Evolutionary conservation across 2,329 filamentous ascomycete species (phyloP).

Genomic region (Graphium sp.): DNA sequence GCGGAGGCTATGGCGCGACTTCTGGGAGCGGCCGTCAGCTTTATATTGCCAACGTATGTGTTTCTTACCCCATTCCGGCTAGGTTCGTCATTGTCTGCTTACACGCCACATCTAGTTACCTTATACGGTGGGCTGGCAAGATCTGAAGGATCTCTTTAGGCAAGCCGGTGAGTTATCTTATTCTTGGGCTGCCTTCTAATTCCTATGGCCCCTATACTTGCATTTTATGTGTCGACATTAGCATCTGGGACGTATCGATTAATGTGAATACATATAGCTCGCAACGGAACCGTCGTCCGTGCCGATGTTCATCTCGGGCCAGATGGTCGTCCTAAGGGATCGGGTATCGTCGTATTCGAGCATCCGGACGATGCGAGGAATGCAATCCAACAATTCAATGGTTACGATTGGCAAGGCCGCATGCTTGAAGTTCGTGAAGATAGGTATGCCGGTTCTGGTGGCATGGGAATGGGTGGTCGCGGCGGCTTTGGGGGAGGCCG

Average conservation of each 20-base stretch:
- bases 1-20: constrained; percentile 27
- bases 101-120: constrained; percentile 51
- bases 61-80: constrained; percentile 11
- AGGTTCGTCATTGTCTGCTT: constrained; percentile 9
- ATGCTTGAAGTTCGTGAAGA: constrained; percentile 90
- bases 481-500: constrained; percentile 43
- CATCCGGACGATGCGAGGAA: constrained; percentile 87
- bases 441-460: constrained; percentile 59
- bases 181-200: not conserved
- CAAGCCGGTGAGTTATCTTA: constrained; percentile 66
- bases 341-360: constrained; percentile 93
- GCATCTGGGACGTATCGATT: not conserved
- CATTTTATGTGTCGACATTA: not conserved
- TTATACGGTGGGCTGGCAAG: constrained; percentile 96
- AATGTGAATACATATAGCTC: constrained; percentile 21
- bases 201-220: not conserved
- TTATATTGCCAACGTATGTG: constrained; percentile 95
- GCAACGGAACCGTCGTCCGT: constrained; percentile 68
- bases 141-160: constrained; percentile 95
- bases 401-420: constrained; percentile 95
- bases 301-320: constrained; percentile 88
- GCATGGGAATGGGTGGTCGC: constrained; percentile 39
- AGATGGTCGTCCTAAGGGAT: constrained; percentile 88
- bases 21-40: constrained; percentile 63
- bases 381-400: constrained; percentile 94